phyloP scores from a whole-genome alignment of 768 basidiomycete genomes.

The Sistotremastrum niveocremeum region DNA sequence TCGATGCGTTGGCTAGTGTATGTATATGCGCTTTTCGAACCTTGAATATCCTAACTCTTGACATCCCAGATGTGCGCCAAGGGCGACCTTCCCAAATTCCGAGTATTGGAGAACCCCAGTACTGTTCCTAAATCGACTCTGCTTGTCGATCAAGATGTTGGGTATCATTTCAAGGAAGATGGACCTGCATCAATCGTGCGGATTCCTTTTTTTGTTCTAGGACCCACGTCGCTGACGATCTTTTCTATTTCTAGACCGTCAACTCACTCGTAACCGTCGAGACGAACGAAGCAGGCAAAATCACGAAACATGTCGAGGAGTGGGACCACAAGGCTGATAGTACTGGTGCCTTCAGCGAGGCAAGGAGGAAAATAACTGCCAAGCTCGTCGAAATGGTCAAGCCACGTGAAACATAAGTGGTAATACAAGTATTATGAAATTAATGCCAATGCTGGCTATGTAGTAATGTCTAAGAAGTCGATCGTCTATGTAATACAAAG shows the following conservation, averaged over 20 bases:
- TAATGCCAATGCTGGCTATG: too few species aligned
- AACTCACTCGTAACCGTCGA: conserved; percentile 31
- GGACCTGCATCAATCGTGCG: conserved; percentile 20
- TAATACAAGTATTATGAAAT: too few species aligned
- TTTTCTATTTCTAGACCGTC: conserved; percentile 13
- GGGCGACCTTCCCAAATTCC: conserved; percentile 29
- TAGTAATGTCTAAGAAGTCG: too few species aligned
- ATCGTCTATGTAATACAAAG: too few species aligned
- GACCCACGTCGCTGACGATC: not conserved
- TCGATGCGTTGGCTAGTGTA: conserved; percentile 31
- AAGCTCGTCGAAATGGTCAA: too few species aligned
- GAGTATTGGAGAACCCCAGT: conserved; percentile 27
- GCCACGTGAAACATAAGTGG: too few species aligned
- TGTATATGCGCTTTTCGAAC: not conserved
- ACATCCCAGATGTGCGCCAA: conserved; percentile 25
- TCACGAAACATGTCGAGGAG: conserved; percentile 28
- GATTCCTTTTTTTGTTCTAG: not conserved
- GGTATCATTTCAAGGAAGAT: conserved; percentile 26
- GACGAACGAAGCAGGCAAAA: conserved; percentile 23
- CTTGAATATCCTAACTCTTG: not conserved
- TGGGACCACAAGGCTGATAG: conserved; percentile 24
- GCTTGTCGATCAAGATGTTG: conserved; percentile 34
- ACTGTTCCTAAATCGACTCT: conserved; percentile 23
- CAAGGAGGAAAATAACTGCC: too few species aligned
- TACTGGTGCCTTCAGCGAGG: too few species aligned